phyloP scores from a whole-genome alignment of 305 asterid genomes.

The Solanum chacoense region DNA sequence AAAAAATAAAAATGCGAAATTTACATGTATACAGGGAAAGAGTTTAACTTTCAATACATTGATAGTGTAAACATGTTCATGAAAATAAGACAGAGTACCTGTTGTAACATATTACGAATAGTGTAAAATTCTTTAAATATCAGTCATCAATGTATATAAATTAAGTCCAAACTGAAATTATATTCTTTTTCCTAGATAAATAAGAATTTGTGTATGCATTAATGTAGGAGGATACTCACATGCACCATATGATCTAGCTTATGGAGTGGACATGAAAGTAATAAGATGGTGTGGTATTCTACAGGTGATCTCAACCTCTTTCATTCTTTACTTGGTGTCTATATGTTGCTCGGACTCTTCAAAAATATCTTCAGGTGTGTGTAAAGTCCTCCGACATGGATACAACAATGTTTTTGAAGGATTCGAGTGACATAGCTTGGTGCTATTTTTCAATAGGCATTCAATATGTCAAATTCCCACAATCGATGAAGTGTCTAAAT shows the following conservation, averaged over 20 bases:
- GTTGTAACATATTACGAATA: not conserved
- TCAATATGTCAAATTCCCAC: not conserved
- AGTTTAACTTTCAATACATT: not conserved
- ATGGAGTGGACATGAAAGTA: conserved; percentile 64
- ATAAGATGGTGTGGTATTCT: conserved; percentile 84
- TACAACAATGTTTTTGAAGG: not conserved
- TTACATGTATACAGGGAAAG: not conserved
- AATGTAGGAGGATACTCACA: conserved; percentile 76
- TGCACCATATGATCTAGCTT: conserved; percentile 48
- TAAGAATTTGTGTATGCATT: not conserved
- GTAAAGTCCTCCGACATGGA: not conserved
- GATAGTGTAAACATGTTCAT: not conserved
- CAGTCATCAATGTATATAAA: not conserved
- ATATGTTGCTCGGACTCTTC: not conserved
- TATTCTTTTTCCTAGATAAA: not conserved
- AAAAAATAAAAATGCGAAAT: not conserved
- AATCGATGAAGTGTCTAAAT: not conserved
- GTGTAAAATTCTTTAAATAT: not conserved
- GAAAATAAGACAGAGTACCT: not conserved
- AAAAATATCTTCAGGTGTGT: not conserved
- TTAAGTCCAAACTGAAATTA: not conserved
- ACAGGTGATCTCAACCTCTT: conserved; percentile 31
- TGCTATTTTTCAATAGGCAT: not conserved
- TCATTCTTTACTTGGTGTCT: not conserved
- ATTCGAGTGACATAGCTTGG: not conserved